Evolutionary conservation across 495 filamentous ascomycete species (phyloP).

Genomic region (Aspergillus incahuasiensis): DNA sequence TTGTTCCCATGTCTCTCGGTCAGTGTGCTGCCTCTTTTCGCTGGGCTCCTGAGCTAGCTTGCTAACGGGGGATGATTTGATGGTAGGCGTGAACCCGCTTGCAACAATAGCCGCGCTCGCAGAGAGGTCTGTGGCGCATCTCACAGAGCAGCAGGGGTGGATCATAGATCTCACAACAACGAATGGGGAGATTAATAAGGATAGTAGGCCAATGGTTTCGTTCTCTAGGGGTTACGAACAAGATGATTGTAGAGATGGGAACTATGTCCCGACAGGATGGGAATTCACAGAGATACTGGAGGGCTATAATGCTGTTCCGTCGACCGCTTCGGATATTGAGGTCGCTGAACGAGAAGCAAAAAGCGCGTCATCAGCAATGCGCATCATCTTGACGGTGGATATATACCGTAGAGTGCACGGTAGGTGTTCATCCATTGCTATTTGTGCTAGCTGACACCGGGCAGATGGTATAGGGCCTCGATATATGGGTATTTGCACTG

Average conservation of each 20-base stretch:
- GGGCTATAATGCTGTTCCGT: neutral
- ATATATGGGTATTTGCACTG: slow-evolving; percentile 36
- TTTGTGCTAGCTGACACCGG: neutral
- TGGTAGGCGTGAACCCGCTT: slow-evolving; percentile 54
- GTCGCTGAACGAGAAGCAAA: slow-evolving; percentile 4
- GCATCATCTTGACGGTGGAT: slow-evolving; percentile 12
- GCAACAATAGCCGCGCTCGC: slow-evolving; percentile 66
- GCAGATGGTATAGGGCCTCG: neutral
- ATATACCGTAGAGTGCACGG: neutral
- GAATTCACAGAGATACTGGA: slow-evolving; percentile 8
- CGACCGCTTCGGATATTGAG: neutral
- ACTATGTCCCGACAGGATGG: slow-evolving; percentile 1
- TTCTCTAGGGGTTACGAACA: neutral
- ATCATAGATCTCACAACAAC: slow-evolving; percentile 44
- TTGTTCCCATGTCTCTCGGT: slow-evolving; percentile 60
- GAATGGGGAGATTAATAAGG: slow-evolving; percentile 33
- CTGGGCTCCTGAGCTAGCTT: too few relatives aligned
- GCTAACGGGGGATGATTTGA: too few relatives aligned
- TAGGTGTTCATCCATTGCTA: neutral
- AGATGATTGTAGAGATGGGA: neutral
- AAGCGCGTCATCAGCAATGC: slow-evolving; percentile 1
- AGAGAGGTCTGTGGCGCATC: slow-evolving; percentile 53
- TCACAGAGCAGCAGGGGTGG: slow-evolving; percentile 31
- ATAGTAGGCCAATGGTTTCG: neutral
- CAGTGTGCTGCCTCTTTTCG: neutral